Base-by-base conservation (phyloP, 192 early-diverging fungal species). In the Backusella morwellensis region DNA sequence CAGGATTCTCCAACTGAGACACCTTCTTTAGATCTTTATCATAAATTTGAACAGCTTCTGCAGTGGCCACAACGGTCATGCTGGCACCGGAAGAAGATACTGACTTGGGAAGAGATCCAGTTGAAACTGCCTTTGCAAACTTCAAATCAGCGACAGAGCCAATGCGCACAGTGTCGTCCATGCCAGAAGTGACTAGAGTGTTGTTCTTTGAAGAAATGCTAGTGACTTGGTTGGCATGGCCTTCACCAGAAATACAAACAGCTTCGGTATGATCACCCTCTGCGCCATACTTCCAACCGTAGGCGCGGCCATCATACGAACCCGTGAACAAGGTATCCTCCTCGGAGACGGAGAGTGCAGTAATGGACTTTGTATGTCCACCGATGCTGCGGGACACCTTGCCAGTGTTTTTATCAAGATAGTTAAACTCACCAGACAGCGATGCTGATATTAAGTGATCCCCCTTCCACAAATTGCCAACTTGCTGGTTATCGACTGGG, bases 271-370 rank as follows among this genome's bases (percentile, higher is more conserved):
- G 54, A 6, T 83, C 81, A 41, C 63, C 83, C 35, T 82, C 50
- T n/a, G 42, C 7, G 1, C 75, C 79, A 71, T 89, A 81, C 35
- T 87, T 87, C 96, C 96, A 97, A 0, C 84, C 72, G 81, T 89
- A 90, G n/a, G 97, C 88, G n/a, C 90, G 88, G 8, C 97, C 97
- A 80, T 99, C 97, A 81, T 97, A 97, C 72, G 91, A 93, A 47
- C 94, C 97, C 12, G 95, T 95, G 81, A 88, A 94, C 40, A 99
- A 83, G 1, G 90, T 92, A 54, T 80, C 68, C 23, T 86, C 79
- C 8, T 77, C 77, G 6, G 80, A 76, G 0, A 86, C 79, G 2
- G 93, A 85, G 35, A 97, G 79, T 4, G 93, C 92, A 0, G 96
- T 97, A 67, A 97, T 96, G 11, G 90, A 89, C 78, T 92, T 91